phyloP scores from a whole-genome alignment of 257 asterid species.

The Nicotiana obtusifolia region DNA sequence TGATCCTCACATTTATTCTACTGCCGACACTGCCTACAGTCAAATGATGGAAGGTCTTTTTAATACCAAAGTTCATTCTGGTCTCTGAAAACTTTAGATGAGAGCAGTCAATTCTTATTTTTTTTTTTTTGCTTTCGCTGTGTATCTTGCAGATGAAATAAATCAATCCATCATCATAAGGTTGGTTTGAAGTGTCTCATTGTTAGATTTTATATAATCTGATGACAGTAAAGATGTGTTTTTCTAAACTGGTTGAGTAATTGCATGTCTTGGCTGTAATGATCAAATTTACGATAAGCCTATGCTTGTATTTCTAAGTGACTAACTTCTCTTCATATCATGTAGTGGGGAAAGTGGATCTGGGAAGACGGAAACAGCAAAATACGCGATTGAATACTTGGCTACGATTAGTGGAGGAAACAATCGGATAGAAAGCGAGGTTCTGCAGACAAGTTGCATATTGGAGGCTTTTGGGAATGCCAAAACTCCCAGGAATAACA shows the following conservation, averaged over 20 bases:
- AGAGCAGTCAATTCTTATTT: neutral
- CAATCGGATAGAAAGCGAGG: constrained; percentile 57
- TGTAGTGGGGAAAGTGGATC: constrained; percentile 95
- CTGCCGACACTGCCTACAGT: constrained; percentile 65
- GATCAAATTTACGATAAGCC: neutral
- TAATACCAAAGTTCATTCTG: constrained; percentile 12
- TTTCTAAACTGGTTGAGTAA: neutral
- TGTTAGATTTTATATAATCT: constrained; percentile 15
- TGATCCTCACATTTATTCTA: constrained; percentile 84
- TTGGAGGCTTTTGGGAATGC: constrained; percentile 98
- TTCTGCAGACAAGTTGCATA: constrained; percentile 73
- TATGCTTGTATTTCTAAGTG: neutral
- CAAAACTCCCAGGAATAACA: constrained; percentile 70
- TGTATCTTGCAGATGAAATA: constrained; percentile 55
- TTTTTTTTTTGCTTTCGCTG: constrained; percentile 11
- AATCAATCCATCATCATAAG: constrained; percentile 93
- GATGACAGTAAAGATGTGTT: neutral
- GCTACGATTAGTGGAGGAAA: constrained; percentile 67
- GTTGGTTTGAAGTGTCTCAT: constrained; percentile 33
- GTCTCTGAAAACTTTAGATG: constrained; percentile 2
- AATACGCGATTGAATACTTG: constrained; percentile 69
- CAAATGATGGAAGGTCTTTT: constrained; percentile 74
- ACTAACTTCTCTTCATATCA: constrained; percentile 19
- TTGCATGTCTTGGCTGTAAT: neutral
- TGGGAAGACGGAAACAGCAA: constrained; percentile 97